Evolutionary conservation across 257 asterid genomes (phyloP).

Genomic region (Fraxinus quadrangulata): DNA sequence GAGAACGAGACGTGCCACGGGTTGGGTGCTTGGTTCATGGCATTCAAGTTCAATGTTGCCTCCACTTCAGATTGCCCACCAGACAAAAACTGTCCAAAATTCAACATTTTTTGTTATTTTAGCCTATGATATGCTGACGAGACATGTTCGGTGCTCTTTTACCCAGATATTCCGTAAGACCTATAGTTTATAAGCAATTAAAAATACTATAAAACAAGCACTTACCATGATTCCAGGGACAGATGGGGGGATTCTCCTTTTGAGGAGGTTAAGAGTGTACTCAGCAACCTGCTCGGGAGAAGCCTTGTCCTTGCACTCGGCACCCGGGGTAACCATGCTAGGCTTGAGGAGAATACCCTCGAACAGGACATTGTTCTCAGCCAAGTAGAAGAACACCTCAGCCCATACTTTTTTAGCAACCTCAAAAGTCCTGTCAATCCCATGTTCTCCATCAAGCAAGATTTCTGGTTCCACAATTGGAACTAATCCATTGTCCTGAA

Average conservation of each 20-base stretch:
- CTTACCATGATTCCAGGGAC: conserved; percentile 70
- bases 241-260: conserved; percentile 31
- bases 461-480: conserved; percentile 71
- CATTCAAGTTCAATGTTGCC: conserved; percentile 32
- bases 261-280: conserved; percentile 43
- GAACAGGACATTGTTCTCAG: conserved; percentile 56
- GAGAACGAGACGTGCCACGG: conserved; percentile 34
- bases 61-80: conserved; percentile 37
- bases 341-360: conserved; percentile 67
- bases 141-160: background rate
- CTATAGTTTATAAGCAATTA: no score
- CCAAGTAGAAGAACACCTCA: conserved; percentile 27
- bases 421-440: conserved; percentile 66
- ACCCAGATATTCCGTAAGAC: no score
- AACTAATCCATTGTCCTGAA: conserved; percentile 53
- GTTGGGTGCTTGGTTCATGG: conserved; percentile 32
- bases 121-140: background rate
- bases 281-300: conserved; percentile 38
- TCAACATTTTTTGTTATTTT: background rate
- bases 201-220: background rate
- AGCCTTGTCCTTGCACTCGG: conserved; percentile 37
- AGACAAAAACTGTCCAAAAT: conserved; percentile 26
- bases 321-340: conserved; percentile 72
- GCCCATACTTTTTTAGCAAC: conserved; percentile 38
- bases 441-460: conserved; percentile 60